These are phyloP conservation scores for Chondrus crispus DNA, from an alignment of 23 red algal genomes.

Conservation along the genomic window DNA sequence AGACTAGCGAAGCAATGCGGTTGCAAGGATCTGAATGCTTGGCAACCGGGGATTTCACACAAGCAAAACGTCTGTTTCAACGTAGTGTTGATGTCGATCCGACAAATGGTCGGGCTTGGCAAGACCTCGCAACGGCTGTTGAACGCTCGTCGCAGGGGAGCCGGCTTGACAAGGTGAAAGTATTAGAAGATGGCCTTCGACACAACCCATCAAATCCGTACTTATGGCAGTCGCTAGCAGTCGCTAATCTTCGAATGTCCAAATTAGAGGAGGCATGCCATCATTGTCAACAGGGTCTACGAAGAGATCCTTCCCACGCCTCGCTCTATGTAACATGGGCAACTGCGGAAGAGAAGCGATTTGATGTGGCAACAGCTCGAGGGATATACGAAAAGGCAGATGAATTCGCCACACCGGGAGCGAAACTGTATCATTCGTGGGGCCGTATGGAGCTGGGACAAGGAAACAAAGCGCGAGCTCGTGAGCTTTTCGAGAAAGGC, in stretches of 20 bases:
- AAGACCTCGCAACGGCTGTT: neutral
- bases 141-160: neutral
- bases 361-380: neutral
- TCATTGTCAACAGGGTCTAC: neutral
- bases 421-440: neutral
- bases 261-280: neutral
- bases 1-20: too few relatives aligned
- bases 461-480: neutral
- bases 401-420: neutral
- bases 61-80: too few relatives aligned
- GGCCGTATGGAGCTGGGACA: neutral
- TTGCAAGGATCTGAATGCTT: too few relatives aligned
- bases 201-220: neutral
- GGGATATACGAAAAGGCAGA: neutral
- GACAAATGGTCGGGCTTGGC: neutral
- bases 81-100: too few relatives aligned
- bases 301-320: neutral
- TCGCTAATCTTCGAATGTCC: neutral
- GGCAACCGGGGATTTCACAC: too few relatives aligned
- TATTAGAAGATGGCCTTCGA: neutral
- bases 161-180: neutral
- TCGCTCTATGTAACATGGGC: slow-evolving; percentile 3
- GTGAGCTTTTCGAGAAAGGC: neutral
- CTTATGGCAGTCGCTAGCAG: neutral
- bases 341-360: neutral